Base-by-base conservation (phyloP, 1,284 basidiomycete genomes). In the Apiotrichum porosum region DNA sequence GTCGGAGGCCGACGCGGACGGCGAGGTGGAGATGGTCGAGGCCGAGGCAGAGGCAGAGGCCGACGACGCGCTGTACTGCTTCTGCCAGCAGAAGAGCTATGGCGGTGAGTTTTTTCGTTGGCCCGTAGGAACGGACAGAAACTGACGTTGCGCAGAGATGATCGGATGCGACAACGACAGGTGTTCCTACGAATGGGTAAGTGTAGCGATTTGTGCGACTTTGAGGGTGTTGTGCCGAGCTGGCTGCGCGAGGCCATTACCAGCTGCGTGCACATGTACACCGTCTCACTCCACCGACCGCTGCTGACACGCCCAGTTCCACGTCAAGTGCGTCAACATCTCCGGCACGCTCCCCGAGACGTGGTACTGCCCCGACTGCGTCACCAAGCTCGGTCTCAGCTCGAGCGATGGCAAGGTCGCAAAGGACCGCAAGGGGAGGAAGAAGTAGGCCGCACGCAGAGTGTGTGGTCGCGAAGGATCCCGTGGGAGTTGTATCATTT, bases 161-260 rank as follows among this genome's bases (percentile, higher is more conserved):
- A 89, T 97, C 62, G 92, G 83, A 4, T 97, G 92, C 69, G 92
- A 97, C 69, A 87, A 85, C 60, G 75, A 78, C 17, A 79, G 80
- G 41, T 97, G 92, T 73, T 83, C 84, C 61, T 79, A 81, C 52
- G 91, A 95, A 83, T 95, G 92, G 92, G 89, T 92, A 61, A 62
- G 86, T 28, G 8, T 3, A 17, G n/a, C n/a, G n/a, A n/a, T n/a
- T n/a, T n/a, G n/a, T n/a, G n/a, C n/a, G n/a, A n/a, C n/a, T n/a
- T n/a, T n/a, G n/a, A n/a, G n/a, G n/a, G n/a, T n/a, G n/a, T n/a
- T n/a, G n/a, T n/a, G n/a, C n/a, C n/a, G n/a, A n/a, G n/a, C n/a
- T n/a, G n/a, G n/a, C n/a, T n/a, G n/a, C n/a, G n/a, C n/a, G n/a
- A n/a, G n/a, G n/a, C n/a, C n/a, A n/a, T n/a, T n/a, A n/a, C n/a